phyloP scores from a whole-genome alignment of 306 rosid genomes.

The Rosa persica region DNA sequence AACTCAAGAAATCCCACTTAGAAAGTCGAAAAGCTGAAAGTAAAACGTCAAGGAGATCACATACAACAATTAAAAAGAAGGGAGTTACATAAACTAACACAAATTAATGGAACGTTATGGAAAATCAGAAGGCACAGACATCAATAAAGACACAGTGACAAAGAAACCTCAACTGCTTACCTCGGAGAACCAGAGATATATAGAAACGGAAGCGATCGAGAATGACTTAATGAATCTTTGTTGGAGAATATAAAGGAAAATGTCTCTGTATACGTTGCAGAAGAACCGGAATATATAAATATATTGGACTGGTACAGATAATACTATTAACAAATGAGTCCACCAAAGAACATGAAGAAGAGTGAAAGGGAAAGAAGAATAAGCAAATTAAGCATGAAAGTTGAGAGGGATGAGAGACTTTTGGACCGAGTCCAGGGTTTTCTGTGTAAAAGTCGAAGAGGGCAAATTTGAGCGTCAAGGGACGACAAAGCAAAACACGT shows the following conservation, averaged over 20 bases:
- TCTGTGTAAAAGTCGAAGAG: background rate
- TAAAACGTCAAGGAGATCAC: background rate
- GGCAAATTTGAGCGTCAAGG: background rate
- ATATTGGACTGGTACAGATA: background rate
- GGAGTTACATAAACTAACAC: background rate
- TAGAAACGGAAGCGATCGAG: background rate
- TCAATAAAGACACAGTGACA: background rate
- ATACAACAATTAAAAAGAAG: background rate
- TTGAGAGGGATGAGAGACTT: background rate
- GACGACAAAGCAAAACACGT: background rate
- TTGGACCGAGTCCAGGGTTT: constrained; percentile 10
- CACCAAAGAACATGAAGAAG: background rate
- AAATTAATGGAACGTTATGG: background rate
- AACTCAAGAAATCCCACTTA: background rate
- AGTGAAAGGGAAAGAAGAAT: background rate
- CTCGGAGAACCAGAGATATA: background rate
- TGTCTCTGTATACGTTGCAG: background rate
- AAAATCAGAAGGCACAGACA: background rate
- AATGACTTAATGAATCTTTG: background rate
- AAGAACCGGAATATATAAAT: background rate
- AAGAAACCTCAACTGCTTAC: background rate
- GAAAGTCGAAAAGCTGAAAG: background rate
- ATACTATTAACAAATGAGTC: background rate
- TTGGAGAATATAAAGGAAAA: background rate
- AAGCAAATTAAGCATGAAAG: background rate